These are phyloP conservation scores for Alternaria consortialis DNA, from an alignment of 2,329 filamentous ascomycete genomes.

Conservation along the genomic window DNA sequence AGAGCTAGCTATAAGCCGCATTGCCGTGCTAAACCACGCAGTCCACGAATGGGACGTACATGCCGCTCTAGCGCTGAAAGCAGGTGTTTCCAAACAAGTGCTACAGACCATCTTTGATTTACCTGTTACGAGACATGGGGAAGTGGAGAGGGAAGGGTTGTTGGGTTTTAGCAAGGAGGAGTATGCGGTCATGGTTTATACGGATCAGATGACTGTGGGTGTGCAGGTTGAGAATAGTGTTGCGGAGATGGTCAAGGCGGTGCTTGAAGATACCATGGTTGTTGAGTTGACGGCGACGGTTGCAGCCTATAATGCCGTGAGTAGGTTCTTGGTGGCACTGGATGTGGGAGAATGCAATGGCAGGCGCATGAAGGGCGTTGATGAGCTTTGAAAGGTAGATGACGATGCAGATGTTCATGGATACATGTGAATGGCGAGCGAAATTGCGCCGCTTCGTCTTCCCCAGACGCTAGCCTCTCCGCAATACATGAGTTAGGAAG, in stretches of 20 bases:
- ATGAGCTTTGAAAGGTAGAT: constrained; percentile 31
- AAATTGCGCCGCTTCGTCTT: constrained; percentile 24
- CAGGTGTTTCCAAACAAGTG: constrained; percentile 67
- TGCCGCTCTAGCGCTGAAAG: constrained; percentile 69
- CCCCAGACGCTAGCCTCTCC: constrained; percentile 30
- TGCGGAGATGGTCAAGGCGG: constrained; percentile 67
- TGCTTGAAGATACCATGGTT: constrained; percentile 74
- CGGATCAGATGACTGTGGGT: constrained; percentile 83
- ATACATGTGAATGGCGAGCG: constrained; percentile 8
- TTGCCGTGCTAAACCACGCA: constrained; percentile 82
- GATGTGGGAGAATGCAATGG: constrained; percentile 65
- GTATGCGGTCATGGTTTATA: constrained; percentile 75
- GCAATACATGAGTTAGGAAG: constrained; percentile 18
- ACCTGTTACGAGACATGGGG: constrained; percentile 31
- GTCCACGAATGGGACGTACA: constrained; percentile 90
- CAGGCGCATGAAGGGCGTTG: constrained; percentile 42
- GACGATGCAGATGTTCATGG: background rate
- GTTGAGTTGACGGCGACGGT: constrained; percentile 84
- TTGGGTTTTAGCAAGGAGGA: constrained; percentile 58
- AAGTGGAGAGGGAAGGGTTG: constrained; percentile 26
- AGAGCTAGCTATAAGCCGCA: constrained; percentile 81
- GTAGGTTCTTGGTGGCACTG: constrained; percentile 81
- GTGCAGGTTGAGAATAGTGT: constrained; percentile 74
- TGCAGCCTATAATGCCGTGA: constrained; percentile 85
- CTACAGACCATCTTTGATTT: constrained; percentile 58